A percentile compares a stretch with the other conserved stretches of the same genome.
These are phyloP conservation scores for Tripterygium wilfordii DNA, from an alignment of 177 flowering plant species.

Conservation along the genomic window DNA sequence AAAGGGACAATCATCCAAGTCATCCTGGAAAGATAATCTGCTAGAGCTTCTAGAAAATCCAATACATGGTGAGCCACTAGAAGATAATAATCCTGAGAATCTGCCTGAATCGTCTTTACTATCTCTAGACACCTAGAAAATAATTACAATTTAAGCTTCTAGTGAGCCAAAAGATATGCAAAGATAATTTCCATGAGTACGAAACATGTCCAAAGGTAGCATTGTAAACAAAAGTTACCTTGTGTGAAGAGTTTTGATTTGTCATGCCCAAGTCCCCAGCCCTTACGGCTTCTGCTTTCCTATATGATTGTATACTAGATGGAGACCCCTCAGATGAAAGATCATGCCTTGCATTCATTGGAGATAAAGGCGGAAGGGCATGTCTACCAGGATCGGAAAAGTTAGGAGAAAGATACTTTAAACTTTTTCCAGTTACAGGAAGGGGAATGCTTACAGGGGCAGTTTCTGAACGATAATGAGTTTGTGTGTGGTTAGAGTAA, in stretches of 20 bases:
- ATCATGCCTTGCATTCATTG: slow-evolving; percentile 53
- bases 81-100: slow-evolving; percentile 76
- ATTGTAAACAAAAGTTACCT: slow-evolving; percentile 37
- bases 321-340: slow-evolving; percentile 68
- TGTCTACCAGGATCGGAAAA: slow-evolving; percentile 71
- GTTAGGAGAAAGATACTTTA: slow-evolving; percentile 54
- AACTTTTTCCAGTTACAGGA: slow-evolving; percentile 39
- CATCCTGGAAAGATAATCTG: slow-evolving; percentile 84
- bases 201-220: neutral
- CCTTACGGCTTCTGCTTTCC: slow-evolving; percentile 47
- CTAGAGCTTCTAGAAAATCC: slow-evolving; percentile 92
- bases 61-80: slow-evolving; percentile 73
- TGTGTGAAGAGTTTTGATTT: slow-evolving; percentile 36
- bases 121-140: slow-evolving; percentile 44
- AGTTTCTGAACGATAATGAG: slow-evolving; percentile 49
- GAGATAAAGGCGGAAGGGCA: slow-evolving; percentile 81
- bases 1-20: slow-evolving; percentile 72
- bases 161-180: neutral
- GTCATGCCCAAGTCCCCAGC: slow-evolving; percentile 49
- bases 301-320: slow-evolving; percentile 54
- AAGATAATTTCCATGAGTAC: too few species aligned
- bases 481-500: slow-evolving; percentile 28
- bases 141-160: slow-evolving; percentile 1
- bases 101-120: slow-evolving; percentile 77
- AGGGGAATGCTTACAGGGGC: slow-evolving; percentile 82